Percentiles rank a stretch among this genome's conserved stretches.
These are phyloP conservation scores for Leucoagaricus sp. DNA, from an alignment of 1,284 basidiomycete species.

Conservation along the genomic window DNA sequence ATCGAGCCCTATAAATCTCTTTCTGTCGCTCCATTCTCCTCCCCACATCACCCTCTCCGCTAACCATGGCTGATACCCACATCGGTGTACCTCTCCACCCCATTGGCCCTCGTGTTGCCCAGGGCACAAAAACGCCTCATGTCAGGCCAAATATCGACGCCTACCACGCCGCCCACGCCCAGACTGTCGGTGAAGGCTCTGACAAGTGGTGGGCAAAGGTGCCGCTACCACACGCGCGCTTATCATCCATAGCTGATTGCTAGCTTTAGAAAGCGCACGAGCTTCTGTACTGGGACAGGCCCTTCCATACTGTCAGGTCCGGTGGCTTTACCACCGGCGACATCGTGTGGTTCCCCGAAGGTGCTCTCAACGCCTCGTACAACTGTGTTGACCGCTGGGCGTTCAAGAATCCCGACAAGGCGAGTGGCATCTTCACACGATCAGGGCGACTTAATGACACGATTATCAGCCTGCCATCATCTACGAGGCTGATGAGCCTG, in stretches of 20 bases:
- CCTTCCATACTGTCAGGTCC: constrained; percentile 87
- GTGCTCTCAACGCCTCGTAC: constrained; percentile 89
- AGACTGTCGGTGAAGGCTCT: constrained; percentile 74
- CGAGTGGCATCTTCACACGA: constrained; percentile 27
- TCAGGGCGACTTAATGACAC: constrained; percentile 2
- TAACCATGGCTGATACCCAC: constrained; percentile 25
- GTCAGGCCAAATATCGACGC: constrained; percentile 75
- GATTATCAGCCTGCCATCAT: constrained; percentile 82
- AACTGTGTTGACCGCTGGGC: constrained; percentile 98
- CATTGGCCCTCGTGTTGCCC: constrained; percentile 66
- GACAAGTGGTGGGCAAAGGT: constrained; percentile 91
- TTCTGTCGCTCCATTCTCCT: constrained; percentile 14
- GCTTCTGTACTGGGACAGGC: constrained; percentile 87
- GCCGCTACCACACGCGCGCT: constrained; percentile 25
- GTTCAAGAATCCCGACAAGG: constrained; percentile 89
- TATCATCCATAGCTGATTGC: constrained; percentile 10
- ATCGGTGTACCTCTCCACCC: constrained; percentile 47
- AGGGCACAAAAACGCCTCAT: constrained; percentile 66
- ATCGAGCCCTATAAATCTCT: constrained; percentile 17
- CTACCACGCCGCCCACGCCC: constrained; percentile 68
- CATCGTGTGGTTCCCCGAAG: constrained; percentile 95
- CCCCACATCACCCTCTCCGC: constrained; percentile 11
- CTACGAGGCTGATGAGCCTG: constrained; percentile 97
- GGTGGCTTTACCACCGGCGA: constrained; percentile 89
- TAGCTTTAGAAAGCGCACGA: constrained; percentile 71